Evolutionary conservation across 2,329 filamentous ascomycete genomes (phyloP), one percentile per base, ranked within the genome.

Genomic region (Colletotrichum tabaci): DNA sequence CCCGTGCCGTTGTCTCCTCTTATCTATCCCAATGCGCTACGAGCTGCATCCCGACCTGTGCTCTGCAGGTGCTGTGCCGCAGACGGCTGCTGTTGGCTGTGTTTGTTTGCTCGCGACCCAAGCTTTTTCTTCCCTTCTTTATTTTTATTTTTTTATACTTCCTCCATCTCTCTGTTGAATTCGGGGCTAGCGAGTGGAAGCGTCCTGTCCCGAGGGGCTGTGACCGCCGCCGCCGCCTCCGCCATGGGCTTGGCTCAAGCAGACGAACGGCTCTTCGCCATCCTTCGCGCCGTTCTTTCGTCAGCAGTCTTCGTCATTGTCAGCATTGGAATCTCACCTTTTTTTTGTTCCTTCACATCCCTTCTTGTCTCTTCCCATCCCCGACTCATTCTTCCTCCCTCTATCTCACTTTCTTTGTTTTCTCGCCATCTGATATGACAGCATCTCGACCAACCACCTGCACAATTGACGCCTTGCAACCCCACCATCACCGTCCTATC

Each of bases 201-300:
- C 53, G 65, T 64, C 69, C 66, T 40, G 66, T 65, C 26, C 69
- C 23, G 58, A 26, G 53, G 57, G 65, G 68, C 68, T 72, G 69
- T 63, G 69, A 55, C 65, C 53, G 63, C 49, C 30, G 63, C 49
- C 30, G 15, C 10, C 38, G 49, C 26, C 26, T 13, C 15, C 38
- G 49, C 61, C 38, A 52, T 63, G 40, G 30, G 38, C 47, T 46
- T 46, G 49, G 61, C 21, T 30, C 2, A 21, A 63, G 10, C 16
- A 55, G 38, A 40, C n/a, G 61, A 49, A 35, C 30, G 30, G 30
- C 30, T 61, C 13, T 26, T 50, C 26, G 23, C 44, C 42, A 53
- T 63, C 55, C 35, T 58, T 52, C 35, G 55, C 46, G 50, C 67
- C 30, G 68, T 21, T 46, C 57, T 44, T 52, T 57, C 63, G 67